Conservation (phyloP, 2,329 filamentous ascomycete species). For the Clarireedia homoeocarpa region DNA sequence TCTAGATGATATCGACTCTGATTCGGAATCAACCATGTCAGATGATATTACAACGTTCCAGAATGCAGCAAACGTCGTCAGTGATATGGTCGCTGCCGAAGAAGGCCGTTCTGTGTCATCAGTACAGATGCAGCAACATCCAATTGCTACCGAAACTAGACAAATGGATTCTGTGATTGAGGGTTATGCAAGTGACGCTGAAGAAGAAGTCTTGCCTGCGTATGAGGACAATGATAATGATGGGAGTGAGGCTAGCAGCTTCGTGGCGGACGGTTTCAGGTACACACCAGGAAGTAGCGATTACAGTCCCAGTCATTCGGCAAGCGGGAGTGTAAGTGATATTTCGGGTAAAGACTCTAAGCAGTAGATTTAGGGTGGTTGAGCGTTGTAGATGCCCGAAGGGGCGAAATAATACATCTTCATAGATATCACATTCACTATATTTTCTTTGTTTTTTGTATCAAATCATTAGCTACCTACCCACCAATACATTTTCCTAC, state of each 20-base stretch:
- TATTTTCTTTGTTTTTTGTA: background rate
- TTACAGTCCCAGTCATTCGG: conserved; percentile 18
- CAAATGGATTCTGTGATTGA: background rate
- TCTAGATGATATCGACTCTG: conserved; percentile 14
- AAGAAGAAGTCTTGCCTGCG: conserved; percentile 1
- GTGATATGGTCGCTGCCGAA: conserved; percentile 20
- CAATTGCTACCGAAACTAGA: background rate
- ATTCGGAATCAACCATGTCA: conserved; percentile 18
- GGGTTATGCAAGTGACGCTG: background rate
- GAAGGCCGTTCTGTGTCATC: background rate
- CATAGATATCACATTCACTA: background rate
- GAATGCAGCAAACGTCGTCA: conserved; percentile 19
- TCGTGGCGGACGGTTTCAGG: conserved; percentile 25
- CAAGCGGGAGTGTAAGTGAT: conserved; percentile 20
- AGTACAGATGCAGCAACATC: background rate
- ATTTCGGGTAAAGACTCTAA: conserved; percentile 23
- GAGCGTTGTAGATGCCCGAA: background rate
- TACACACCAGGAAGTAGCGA: conserved; percentile 22
- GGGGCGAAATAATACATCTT: background rate
- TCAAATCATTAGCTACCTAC: background rate
- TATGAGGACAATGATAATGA: conserved; percentile 6
- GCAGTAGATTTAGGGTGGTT: conserved; percentile 7
- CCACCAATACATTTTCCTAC: no score
- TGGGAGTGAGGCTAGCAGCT: conserved; percentile 14
- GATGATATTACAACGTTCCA: conserved; percentile 20